A percentile compares a stretch with the other conserved stretches of the same genome.
These are phyloP conservation scores for Quercus lobata DNA, from an alignment of 331 rosid genomes.

Conservation along the genomic window DNA sequence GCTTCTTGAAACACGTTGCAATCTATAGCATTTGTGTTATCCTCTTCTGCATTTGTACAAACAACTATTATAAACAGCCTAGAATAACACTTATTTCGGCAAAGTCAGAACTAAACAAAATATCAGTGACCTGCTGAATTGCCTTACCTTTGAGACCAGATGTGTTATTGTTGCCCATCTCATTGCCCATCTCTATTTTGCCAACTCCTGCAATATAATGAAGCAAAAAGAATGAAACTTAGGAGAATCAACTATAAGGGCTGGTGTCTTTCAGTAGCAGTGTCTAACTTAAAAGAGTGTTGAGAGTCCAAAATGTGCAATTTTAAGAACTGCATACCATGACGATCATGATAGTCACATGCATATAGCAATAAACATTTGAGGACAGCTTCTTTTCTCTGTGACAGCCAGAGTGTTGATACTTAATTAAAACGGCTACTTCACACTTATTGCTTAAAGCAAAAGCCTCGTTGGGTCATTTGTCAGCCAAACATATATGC, in stretches of 20 bases:
- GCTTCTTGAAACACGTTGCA: constrained; percentile 17
- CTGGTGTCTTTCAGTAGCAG: constrained; percentile 15
- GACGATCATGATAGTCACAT: constrained; percentile 43
- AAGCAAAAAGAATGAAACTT: constrained; percentile 12
- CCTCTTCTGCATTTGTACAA: constrained; percentile 55
- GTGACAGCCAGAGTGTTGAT: constrained; percentile 40
- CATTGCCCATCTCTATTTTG: constrained; percentile 68
- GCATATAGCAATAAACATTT: constrained; percentile 30
- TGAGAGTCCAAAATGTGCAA: constrained; percentile 14
- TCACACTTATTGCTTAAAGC: constrained; percentile 32
- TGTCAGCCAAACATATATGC: constrained; percentile 28
- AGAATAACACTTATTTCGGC: neutral
- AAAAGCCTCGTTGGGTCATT: constrained; percentile 37
- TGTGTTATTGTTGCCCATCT: constrained; percentile 83
- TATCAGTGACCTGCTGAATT: neutral
- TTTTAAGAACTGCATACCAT: constrained; percentile 43
- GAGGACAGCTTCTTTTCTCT: constrained; percentile 29
- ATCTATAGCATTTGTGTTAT: constrained; percentile 23
- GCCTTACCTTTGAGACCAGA: constrained; percentile 61
- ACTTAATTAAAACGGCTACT: constrained; percentile 20
- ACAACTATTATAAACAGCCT: neutral
- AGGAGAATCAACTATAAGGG: neutral
- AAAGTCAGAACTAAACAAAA: neutral
- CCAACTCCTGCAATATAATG: constrained; percentile 53
- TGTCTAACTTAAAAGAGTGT: constrained; percentile 11